These are phyloP conservation scores for Colletotrichum aenigma DNA, from an alignment of 2,329 filamentous ascomycete genomes.

Conservation along the genomic window DNA sequence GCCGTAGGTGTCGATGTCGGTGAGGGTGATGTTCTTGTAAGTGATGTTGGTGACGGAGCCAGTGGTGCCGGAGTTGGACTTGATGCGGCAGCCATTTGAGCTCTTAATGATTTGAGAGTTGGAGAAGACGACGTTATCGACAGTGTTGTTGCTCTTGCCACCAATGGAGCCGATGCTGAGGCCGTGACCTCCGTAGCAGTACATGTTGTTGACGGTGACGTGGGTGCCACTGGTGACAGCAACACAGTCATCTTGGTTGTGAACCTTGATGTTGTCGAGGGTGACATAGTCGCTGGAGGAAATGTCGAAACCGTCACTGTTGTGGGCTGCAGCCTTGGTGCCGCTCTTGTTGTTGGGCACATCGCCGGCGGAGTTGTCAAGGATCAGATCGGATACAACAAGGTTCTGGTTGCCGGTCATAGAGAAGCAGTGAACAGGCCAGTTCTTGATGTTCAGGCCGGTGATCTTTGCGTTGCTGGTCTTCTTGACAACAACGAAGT, in stretches of 20 bases:
- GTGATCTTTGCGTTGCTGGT: constrained; percentile 10
- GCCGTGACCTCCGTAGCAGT: constrained; percentile 50
- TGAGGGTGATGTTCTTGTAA: constrained; percentile 33
- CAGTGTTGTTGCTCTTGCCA: constrained; percentile 38
- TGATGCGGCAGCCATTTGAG: constrained; percentile 50
- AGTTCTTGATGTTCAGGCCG: constrained; percentile 17
- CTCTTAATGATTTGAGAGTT: constrained; percentile 43
- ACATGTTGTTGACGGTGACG: constrained; percentile 42
- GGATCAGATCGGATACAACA: not conserved
- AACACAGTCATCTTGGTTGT: constrained; percentile 49
- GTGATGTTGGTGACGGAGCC: constrained; percentile 47
- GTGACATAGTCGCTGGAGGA: constrained; percentile 39
- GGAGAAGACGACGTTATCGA: constrained; percentile 45
- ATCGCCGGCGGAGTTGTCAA: constrained; percentile 16
- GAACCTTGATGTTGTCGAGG: constrained; percentile 37
- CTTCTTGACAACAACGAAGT: constrained; percentile 16
- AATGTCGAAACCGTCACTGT: constrained; percentile 49
- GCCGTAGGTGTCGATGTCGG: constrained; percentile 9
- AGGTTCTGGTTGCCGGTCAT: constrained; percentile 10
- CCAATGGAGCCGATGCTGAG: constrained; percentile 52
- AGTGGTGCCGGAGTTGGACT: constrained; percentile 43
- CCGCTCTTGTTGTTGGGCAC: constrained; percentile 11
- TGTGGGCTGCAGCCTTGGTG: constrained; percentile 31
- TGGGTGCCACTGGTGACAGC: constrained; percentile 47
- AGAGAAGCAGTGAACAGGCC: constrained; percentile 19